Base-by-base conservation (phyloP, 352 stramenopile species). In the Pythium myriotylum region DNA sequence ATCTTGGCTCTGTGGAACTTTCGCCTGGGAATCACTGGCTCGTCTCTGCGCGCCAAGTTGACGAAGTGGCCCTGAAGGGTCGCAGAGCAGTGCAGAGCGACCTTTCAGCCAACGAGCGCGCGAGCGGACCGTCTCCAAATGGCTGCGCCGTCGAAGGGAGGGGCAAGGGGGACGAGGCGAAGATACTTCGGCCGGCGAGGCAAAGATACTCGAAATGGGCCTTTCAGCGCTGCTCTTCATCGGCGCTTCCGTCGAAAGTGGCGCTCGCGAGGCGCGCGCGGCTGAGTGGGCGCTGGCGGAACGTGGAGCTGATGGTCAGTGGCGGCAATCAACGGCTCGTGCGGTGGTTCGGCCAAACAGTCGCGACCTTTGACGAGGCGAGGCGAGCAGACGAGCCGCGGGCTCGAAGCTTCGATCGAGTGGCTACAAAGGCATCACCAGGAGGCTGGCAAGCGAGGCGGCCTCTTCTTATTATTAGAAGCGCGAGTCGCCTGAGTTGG, bases 31-130 rank as follows among this genome's bases (percentile, higher is more conserved):
- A 43, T 43, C 17, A 43, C 7, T 35, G 17, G 50, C 33, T 24
- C 50, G 33, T 57, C 16, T 57, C 46, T 57, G 50, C 50, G 47
- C 50, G 24, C 32, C 33, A 55, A 39, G 32, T 40, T 22, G 46
- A 47, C 32, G 50, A 55, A 43, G 37, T 43, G 13, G 37, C 26
- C 48, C 32, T 42, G 48, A 55, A 55, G 32, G 10, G 48, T 42
- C 48, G 48, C 48, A 39, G 27, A 43, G 37, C 37, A 43, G 37
- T 20, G 13, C n/a, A 14, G 37, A 35, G 37, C 37, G 37, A 43
- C 37, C 37, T 43, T 43, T 43, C 37, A 20, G 17, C 37, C 37
- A 20, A 43, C 8, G 37, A 43, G 37, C 37, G 4, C 37, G 7
- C n/a, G 13, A 20, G 7, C 5, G 17, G 37, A 43, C 13, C 17